These are phyloP conservation scores for Paraleonurus japonicus DNA, from an alignment of 257 asterid genomes.

Conservation along the genomic window DNA sequence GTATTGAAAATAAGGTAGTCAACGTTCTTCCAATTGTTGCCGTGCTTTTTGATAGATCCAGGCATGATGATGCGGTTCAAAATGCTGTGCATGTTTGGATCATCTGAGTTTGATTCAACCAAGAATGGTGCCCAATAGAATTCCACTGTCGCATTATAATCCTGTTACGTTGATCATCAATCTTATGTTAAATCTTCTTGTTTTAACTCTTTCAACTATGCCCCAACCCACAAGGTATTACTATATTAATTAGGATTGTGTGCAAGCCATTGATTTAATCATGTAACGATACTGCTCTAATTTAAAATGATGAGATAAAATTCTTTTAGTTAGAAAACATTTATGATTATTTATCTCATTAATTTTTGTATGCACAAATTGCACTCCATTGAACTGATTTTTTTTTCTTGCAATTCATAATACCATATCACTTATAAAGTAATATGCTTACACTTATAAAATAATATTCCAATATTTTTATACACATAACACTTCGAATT, in stretches of 20 bases:
- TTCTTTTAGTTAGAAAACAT: too few species aligned
- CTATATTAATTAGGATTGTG: too few species aligned
- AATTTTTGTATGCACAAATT: too few species aligned
- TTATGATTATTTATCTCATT: too few species aligned
- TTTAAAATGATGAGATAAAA: too few species aligned
- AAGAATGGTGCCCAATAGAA: slow-evolving; percentile 86
- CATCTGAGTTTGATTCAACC: slow-evolving; percentile 75
- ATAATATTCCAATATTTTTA: too few species aligned
- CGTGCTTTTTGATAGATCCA: slow-evolving; percentile 65
- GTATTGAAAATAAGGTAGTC: slow-evolving; percentile 77
- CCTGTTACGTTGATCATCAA: slow-evolving; percentile 44
- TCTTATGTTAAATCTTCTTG: background rate
- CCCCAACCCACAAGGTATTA: too few species aligned
- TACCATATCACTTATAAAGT: too few species aligned
- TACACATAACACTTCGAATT: too few species aligned
- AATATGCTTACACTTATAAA: too few species aligned
- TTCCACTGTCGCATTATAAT: slow-evolving; percentile 76
- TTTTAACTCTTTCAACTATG: background rate
- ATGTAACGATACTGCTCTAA: background rate
- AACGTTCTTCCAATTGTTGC: slow-evolving; percentile 67
- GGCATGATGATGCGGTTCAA: slow-evolving; percentile 77
- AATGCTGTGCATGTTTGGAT: slow-evolving; percentile 56
- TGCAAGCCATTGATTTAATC: background rate
- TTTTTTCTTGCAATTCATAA: too few species aligned
- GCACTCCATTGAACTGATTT: too few species aligned